Evolutionary conservation across 108 stramenopile species (phyloP), one percentile per base, ranked within the genome.

Genomic region (Mediolabrus comicus): DNA sequence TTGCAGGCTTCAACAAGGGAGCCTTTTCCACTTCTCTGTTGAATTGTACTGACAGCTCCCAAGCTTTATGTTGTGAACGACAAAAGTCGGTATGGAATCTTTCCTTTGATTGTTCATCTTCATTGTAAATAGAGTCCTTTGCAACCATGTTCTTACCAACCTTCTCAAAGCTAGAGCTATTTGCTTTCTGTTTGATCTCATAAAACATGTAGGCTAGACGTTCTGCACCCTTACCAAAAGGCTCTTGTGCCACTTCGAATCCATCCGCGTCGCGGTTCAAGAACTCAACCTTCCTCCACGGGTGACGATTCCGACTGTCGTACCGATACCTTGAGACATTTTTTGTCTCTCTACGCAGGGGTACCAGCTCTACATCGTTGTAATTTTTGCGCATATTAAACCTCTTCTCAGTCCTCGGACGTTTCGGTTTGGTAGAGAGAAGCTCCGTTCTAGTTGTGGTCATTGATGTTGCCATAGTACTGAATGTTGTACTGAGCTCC

Each of bases 191-290:
- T 35, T 79, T 75, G 29, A 72, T 60, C 14, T 83, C 73, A 31
- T 69, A 53, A 49, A 75, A 75, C 38, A 62, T 55, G 46, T 75
- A 70, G 4, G 81, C 81, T 7, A 82, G 72, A 22, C 76, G 53
- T 63, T 82, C 81, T 19, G 71, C 81, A 12, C 81, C 82, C 29
- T 62, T 68, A 3, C 74, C 81, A 41, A 82, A 82, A 25, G 81
- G 81, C 36, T 82, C 65, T 16, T 35, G 35, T 32, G 77, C 81
- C 4, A 82, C 46, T 27, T 71, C 57, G 38, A 82, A 74, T 22
- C 72, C 76, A 51, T 24, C 19, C 16, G 66, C 66, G 29, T 30
- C 53, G 46, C 16, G 19, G 62, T 78, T 76, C 19, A 65, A 34
- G 22, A 82, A 76, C 5, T 39, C 38, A 28, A 61, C 72, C 13